Percentiles rank a stretch among this genome's conserved stretches.
These are phyloP conservation scores for Tetradesmus lagerheimii DNA, from an alignment of 139 green algal genomes.

Conservation along the genomic window DNA sequence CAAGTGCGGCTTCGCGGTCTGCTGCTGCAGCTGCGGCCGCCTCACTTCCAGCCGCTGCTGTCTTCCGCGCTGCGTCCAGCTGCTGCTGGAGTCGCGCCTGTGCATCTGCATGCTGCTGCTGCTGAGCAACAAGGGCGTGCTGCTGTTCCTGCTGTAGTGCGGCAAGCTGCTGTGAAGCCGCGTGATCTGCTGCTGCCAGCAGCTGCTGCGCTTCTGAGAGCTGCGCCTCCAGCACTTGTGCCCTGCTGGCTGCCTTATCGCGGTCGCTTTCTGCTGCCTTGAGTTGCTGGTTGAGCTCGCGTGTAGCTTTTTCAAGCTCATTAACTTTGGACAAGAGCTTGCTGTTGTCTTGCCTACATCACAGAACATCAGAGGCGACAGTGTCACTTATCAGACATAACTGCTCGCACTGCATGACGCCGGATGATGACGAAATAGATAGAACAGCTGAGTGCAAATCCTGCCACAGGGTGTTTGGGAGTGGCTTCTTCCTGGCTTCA, in stretches of 20 bases:
- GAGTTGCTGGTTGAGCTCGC: neutral
- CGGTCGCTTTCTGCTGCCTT: constrained; percentile 26
- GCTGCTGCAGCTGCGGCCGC: constrained; percentile 42
- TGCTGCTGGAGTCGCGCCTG: constrained; percentile 35
- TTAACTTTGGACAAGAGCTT: neutral
- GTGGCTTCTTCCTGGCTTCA: no score
- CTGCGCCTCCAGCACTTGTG: constrained; percentile 16
- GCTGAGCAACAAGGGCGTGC: neutral
- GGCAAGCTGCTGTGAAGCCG: neutral
- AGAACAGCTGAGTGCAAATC: no score
- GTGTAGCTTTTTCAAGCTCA: neutral
- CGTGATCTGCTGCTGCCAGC: neutral
- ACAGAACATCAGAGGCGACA: neutral
- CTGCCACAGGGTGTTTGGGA: no score
- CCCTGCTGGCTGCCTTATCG: constrained; percentile 1
- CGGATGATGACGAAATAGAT: no score
- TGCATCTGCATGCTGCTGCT: neutral
- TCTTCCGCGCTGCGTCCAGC: constrained; percentile 53
- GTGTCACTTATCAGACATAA: no score
- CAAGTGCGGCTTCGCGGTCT: constrained; percentile 47
- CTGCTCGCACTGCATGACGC: no score
- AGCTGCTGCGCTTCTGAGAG: constrained; percentile 14
- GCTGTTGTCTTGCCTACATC: neutral
- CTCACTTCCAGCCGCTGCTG: constrained; percentile 40
- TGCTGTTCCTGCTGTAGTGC: constrained; percentile 13